Base-by-base conservation (phyloP, 257 asterid genomes). In the Marsdenia floribunda region DNA sequence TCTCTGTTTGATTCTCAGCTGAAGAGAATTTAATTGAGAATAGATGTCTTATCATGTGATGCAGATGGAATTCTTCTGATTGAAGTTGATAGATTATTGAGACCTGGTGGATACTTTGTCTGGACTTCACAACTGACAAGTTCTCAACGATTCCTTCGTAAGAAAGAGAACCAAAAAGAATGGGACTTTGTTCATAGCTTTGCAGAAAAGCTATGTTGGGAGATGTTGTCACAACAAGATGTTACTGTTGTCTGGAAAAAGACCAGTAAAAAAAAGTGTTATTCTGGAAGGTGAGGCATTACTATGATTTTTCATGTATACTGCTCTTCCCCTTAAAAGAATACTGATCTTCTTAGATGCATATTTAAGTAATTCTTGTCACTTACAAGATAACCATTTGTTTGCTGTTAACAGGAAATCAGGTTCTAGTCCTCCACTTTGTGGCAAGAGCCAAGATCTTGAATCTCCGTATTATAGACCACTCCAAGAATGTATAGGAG, bases 31-130 rank as follows among this genome's bases (percentile, higher is more conserved):
- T 66, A 19, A 64, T 64, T 12, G 21, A 64, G 70, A 59, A 12
- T 22, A 33, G 46, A 33, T 40, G 64, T 74, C 29, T 57, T 60
- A 42, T 72, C 65, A 65, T 68, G 81, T 83, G 84, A 74, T 74
- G 80, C 96, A 95, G 99, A 89, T 83, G 93, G 96, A 70, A 77
- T 82, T 73, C 93, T 68, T 79, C 83, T 95, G 81, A 77, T 85
- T 76, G 99, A 95, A 88, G 99, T 88, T 5, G 96, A 95, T 82
- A 90, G 99, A 66, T 77, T 95, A 80, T 80, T 95, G 83, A 82
- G 97, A 79, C 99, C 99, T 77, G 99, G 99, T 80, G 99, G 99
- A 79, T 95, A 92, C 80, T 95, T 95, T 83, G 99, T 95, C 86
- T 95, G 99, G 99, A 95, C 98, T 60, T 93, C 94, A 76, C 95